A percentile compares a stretch with the other conserved stretches of the same genome.
These are phyloP conservation scores for Kodamaea laetipori DNA, from an alignment of 805 yeast species.

Conservation along the genomic window DNA sequence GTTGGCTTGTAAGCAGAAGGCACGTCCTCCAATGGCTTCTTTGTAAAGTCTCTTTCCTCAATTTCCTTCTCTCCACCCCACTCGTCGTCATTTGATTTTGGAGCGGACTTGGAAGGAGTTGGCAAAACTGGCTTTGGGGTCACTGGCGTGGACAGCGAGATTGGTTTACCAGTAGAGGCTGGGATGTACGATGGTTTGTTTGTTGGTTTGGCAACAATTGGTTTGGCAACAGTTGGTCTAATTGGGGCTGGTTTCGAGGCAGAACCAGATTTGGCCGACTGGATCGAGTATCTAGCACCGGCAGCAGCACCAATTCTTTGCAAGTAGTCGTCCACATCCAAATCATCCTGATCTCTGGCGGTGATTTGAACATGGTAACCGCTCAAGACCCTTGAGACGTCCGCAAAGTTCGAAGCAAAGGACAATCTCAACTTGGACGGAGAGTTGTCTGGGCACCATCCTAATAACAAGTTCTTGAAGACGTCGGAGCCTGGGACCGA, in stretches of 20 bases:
- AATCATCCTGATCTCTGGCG: slow-evolving; percentile 91
- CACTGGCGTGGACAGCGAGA: slow-evolving; percentile 13
- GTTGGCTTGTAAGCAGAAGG: slow-evolving; percentile 70
- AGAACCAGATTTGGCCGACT: slow-evolving; percentile 24
- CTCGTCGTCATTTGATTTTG: slow-evolving; percentile 54
- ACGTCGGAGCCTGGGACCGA: slow-evolving; percentile 92
- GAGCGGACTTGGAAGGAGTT: slow-evolving; percentile 7
- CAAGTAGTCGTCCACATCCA: slow-evolving; percentile 75
- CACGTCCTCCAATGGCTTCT: slow-evolving; percentile 52
- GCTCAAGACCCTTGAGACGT: slow-evolving; percentile 64
- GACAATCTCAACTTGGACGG: slow-evolving; percentile 75
- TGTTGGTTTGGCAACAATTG: slow-evolving; percentile 33
- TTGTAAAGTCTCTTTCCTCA: slow-evolving; percentile 53
- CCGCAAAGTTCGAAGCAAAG: slow-evolving; percentile 76
- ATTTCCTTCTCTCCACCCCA: slow-evolving; percentile 72
- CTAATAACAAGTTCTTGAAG: slow-evolving; percentile 77
- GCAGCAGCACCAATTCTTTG: slow-evolving; percentile 85
- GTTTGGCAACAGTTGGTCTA: slow-evolving; percentile 23
- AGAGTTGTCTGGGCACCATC: slow-evolving; percentile 98
- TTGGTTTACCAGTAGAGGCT: slow-evolving; percentile 43
- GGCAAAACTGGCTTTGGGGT: slow-evolving; percentile 15
- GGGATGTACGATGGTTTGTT: slow-evolving; percentile 36
- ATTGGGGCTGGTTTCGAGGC: slow-evolving; percentile 15
- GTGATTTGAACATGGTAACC: slow-evolving; percentile 96
- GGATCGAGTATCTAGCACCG: slow-evolving; percentile 90